Percentiles rank a stretch among this genome's conserved stretches.
phyloP scores from a whole-genome alignment of 495 filamentous ascomycete genomes.

The Penicillium taxi region DNA sequence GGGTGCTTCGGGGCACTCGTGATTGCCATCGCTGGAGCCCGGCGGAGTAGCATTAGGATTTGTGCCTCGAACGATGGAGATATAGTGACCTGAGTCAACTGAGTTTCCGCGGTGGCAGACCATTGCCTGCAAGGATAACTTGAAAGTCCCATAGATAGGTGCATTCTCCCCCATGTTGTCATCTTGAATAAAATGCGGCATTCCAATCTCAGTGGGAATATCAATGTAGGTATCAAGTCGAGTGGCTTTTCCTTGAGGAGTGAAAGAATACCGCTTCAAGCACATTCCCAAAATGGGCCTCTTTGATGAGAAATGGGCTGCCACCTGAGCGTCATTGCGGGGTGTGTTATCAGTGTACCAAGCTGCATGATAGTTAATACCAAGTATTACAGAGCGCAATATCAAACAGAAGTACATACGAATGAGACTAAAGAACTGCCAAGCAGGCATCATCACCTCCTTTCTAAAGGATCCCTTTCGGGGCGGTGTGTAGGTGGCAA shows the following conservation, averaged over 20 bases:
- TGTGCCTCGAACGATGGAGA: conserved; percentile 67
- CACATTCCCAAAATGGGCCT: conserved; percentile 86
- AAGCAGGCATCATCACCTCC: conserved; percentile 91
- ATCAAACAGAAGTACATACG: conserved; percentile 51
- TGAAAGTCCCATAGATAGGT: conserved; percentile 72
- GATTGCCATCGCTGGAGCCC: conserved; percentile 40
- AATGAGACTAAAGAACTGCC: conserved; percentile 93
- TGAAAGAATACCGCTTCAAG: conserved; percentile 80
- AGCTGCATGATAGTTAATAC: conserved; percentile 27
- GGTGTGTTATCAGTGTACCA: conserved; percentile 66
- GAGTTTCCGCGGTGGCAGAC: conserved; percentile 87
- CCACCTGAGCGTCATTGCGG: conserved; percentile 59
- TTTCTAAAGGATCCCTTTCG: conserved; percentile 53
- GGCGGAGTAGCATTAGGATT: conserved; percentile 37
- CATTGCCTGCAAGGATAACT: conserved; percentile 78
- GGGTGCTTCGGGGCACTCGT: conserved; percentile 44
- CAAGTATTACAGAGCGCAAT: too few relatives aligned
- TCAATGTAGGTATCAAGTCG: conserved; percentile 77
- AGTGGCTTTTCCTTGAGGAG: conserved; percentile 55
- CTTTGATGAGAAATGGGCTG: conserved; percentile 61
- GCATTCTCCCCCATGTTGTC: conserved; percentile 58
- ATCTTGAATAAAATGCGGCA: conserved; percentile 85
- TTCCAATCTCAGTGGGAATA: conserved; percentile 78
- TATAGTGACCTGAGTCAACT: conserved; percentile 87
- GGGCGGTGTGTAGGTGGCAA: conserved; percentile 10